Percentiles rank a stretch among this genome's conserved stretches.
Conservation (phyloP, 305 asterid species). For the Fraxinus sp. region DNA sequence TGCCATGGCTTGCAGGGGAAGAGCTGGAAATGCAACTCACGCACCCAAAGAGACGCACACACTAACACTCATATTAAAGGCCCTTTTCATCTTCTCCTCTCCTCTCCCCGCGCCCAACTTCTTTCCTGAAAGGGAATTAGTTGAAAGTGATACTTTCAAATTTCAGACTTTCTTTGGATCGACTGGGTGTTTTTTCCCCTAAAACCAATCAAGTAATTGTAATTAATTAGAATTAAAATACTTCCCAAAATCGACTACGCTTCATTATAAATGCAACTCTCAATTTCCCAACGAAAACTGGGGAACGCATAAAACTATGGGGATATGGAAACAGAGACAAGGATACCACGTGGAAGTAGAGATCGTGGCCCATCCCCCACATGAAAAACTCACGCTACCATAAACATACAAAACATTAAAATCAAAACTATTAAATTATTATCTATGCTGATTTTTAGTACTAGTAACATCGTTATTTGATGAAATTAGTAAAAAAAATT, state of each 20-base stretch:
- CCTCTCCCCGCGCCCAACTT: conserved; percentile 12
- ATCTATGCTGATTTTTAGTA: neutral
- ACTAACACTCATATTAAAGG: conserved; percentile 4
- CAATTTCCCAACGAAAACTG: neutral
- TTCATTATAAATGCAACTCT: neutral
- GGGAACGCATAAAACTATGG: neutral
- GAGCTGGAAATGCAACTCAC: conserved; percentile 31
- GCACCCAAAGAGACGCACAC: neutral
- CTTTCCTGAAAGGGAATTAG: conserved; percentile 38
- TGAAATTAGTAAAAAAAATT: neutral
- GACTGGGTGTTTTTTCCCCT: neutral
- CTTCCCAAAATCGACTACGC: neutral
- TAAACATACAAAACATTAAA: neutral
- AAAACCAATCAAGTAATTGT: neutral
- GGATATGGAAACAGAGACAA: neutral
- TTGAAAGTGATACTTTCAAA: conserved; percentile 17
- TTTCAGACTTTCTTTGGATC: neutral
- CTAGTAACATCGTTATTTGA: neutral
- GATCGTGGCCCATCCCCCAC: neutral
- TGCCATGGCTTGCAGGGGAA: conserved; percentile 41
- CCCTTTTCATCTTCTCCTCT: conserved; percentile 35
- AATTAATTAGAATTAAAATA: neutral
- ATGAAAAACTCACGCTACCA: neutral
- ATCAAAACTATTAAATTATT: neutral
- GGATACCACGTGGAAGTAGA: neutral